phyloP scores from a whole-genome alignment of 257 asterid genomes.

The Plectranthus barbatus region DNA sequence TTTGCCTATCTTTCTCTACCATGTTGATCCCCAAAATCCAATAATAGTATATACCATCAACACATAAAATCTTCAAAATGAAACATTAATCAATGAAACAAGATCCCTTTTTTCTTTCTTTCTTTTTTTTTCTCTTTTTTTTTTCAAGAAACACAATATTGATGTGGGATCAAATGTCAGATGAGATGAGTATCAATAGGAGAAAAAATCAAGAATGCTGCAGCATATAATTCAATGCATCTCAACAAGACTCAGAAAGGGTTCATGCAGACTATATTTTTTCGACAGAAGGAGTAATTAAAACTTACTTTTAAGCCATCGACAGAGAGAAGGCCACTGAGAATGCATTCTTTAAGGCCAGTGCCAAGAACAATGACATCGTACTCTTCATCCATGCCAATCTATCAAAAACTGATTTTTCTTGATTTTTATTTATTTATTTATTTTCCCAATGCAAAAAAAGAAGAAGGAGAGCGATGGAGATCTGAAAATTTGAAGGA shows the following conservation, averaged over 20 bases:
- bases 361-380: constrained; percentile 92
- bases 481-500: constrained; percentile 8
- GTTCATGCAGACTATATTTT: background rate
- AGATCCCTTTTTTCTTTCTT: background rate
- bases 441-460: background rate
- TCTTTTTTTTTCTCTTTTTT: too few relatives aligned
- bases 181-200: background rate
- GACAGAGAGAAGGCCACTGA: constrained; percentile 87
- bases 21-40: too few relatives aligned
- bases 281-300: background rate
- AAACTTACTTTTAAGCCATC: constrained; percentile 68
- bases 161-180: background rate
- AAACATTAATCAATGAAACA: background rate
- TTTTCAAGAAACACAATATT: background rate
- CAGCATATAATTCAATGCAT: too few relatives aligned
- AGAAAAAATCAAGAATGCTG: too few relatives aligned
- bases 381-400: constrained; percentile 78
- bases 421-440: too few relatives aligned
- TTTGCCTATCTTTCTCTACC: too few relatives aligned
- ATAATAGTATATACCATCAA: background rate
- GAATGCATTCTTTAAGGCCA: constrained; percentile 94
- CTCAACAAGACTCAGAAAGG: too few relatives aligned
- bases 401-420: background rate
- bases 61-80: too few relatives aligned
- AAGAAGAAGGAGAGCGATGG: background rate